Evolutionary conservation across 2,329 filamentous ascomycete species (phyloP).

Genomic region (Zarea fungicola): DNA sequence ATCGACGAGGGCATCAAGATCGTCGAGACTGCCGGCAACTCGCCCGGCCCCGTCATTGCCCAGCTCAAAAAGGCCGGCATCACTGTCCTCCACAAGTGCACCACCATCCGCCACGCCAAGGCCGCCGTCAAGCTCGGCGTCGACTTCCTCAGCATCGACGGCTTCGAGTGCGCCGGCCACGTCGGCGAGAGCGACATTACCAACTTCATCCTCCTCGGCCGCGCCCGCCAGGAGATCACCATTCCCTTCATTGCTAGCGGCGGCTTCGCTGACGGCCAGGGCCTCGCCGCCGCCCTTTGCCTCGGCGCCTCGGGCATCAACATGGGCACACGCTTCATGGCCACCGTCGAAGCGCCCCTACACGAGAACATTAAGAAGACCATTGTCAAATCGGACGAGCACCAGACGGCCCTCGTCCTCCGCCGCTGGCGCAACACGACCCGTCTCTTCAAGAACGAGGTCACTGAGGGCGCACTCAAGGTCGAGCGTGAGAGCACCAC

Average conservation of each 20-base stretch:
- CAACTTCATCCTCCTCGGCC: slow-evolving; percentile 81
- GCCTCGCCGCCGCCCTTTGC: slow-evolving; percentile 82
- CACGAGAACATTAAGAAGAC: slow-evolving; percentile 90
- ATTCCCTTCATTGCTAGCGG: slow-evolving; percentile 94
- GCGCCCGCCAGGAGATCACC: slow-evolving; percentile 75
- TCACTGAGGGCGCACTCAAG: slow-evolving; percentile 72
- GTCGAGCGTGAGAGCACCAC: slow-evolving; percentile 77
- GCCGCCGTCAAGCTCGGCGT: slow-evolving; percentile 91
- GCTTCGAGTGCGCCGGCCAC: slow-evolving; percentile 93
- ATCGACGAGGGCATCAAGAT: slow-evolving; percentile 90
- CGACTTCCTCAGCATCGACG: slow-evolving; percentile 94
- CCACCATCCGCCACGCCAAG: slow-evolving; percentile 87
- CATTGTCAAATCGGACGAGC: slow-evolving; percentile 84
- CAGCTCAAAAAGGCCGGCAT: slow-evolving; percentile 75
- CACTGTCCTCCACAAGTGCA: slow-evolving; percentile 94
- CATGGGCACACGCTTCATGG: slow-evolving; percentile 98
- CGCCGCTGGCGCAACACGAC: slow-evolving; percentile 91
- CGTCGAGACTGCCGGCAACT: slow-evolving; percentile 89
- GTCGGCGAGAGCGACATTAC: slow-evolving; percentile 84
- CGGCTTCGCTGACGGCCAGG: slow-evolving; percentile 91
- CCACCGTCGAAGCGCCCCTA: slow-evolving; percentile 86
- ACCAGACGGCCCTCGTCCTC: slow-evolving; percentile 83
- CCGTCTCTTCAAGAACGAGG: slow-evolving; percentile 84
- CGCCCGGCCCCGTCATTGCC: slow-evolving; percentile 81
- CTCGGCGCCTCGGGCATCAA: slow-evolving; percentile 93